Base-by-base conservation (phyloP, 2,329 filamentous ascomycete species). In the Fusarium tanahbumbuense region DNA sequence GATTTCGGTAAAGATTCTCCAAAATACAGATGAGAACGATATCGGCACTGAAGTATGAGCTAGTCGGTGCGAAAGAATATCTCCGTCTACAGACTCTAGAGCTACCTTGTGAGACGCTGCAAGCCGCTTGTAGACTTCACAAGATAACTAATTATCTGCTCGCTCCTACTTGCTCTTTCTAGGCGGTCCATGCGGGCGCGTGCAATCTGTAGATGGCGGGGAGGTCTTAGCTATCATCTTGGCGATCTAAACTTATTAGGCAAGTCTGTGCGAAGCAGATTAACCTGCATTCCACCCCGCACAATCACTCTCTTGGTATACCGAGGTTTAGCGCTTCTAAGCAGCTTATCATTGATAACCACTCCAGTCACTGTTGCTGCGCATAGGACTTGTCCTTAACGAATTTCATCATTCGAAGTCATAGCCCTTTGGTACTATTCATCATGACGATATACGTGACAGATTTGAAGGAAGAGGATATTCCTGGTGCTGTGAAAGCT, bases 401-500 rank as follows among this genome's bases (percentile, higher is more conserved):
- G 8, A 2, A 23, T 23, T 12, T 16, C 2, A 2, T 13, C 6
- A 3, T 15, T 8, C 23, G 2, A 13, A 49, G 8, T 6, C 11
- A 49, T 7, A 13, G 10, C 10, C n/a, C 1, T 13, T 13, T 7
- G 5, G 2, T 12, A 10, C 7, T 9, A 6, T 8, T 40, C 16
- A 48, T 5, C 3, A 87, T 87, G 85, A 73, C 80, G 8, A 85
- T 91, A 75, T 77, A 86, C 66, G 85, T 92, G 60, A 80, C 83
- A 7, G 83, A 81, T 11, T 84, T 92, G 73, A 83, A 83, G 3
- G 82, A 87, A 70, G 75, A 77, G 50, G 90, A 92, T 70, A 91
- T 92, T 55, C 84, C 89, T 27, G 87, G 86, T 10, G 88, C 88
- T 23, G 86, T 92, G 53, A 84, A 86, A 41, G 90, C 88, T 46